Percentiles rank a stretch among this genome's conserved stretches.
Conservation (phyloP, 208 protist genomes). For the Wallacemonas sp. region DNA sequence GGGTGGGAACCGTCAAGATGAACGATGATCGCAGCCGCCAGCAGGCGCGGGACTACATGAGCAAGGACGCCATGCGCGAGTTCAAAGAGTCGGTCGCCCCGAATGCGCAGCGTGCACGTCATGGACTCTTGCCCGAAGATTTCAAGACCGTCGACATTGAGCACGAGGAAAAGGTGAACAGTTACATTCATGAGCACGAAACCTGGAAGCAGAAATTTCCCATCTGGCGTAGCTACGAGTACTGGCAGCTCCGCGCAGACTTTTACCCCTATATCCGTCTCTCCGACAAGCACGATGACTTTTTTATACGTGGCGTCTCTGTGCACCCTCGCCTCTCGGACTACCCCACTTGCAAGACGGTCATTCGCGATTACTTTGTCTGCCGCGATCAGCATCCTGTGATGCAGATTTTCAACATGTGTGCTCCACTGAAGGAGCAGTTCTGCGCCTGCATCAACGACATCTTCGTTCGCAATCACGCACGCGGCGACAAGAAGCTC, state of each 20-base stretch:
- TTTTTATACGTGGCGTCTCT: conserved; percentile 78
- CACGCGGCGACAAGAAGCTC: conserved; percentile 77
- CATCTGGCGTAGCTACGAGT: conserved; percentile 66
- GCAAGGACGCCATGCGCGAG: conserved; percentile 60
- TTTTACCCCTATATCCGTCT: conserved; percentile 78
- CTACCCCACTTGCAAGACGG: conserved; percentile 77
- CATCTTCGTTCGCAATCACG: conserved; percentile 81
- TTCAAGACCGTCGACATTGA: conserved; percentile 53
- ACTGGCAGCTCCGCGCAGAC: conserved; percentile 77
- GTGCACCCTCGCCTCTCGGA: conserved; percentile 80
- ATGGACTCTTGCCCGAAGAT: conserved; percentile 61
- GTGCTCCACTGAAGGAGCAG: conserved; percentile 83
- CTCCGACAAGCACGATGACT: conserved; percentile 74
- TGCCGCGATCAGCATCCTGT: conserved; percentile 72
- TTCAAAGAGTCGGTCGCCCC: conserved; percentile 32
- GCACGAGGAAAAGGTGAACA: conserved; percentile 64
- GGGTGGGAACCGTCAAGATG: neutral
- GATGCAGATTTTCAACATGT: conserved; percentile 77
- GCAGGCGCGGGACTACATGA: conserved; percentile 57
- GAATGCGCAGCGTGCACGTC: conserved; percentile 42
- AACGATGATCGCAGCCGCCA: conserved; percentile 18
- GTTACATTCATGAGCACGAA: conserved; percentile 52
- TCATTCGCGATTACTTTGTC: conserved; percentile 86
- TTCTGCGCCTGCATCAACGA: conserved; percentile 87
- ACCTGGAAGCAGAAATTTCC: conserved; percentile 68